Evolutionary conservation across 345 rosid species (phyloP).

Genomic region (Cochlearia excelsa): DNA sequence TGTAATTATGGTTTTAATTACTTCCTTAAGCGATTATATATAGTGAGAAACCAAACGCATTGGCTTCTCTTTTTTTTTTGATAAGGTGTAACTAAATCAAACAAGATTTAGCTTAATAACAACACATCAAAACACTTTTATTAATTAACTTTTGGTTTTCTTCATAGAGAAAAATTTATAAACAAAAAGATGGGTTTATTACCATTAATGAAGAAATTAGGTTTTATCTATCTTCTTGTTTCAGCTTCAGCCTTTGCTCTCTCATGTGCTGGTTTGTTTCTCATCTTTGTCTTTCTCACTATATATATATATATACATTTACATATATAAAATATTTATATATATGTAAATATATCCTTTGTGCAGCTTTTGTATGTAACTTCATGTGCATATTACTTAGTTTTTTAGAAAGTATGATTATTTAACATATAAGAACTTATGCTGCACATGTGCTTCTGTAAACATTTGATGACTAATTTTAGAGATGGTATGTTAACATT

Average conservation of each 20-base stretch:
- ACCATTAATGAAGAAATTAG: slow-evolving; percentile 38
- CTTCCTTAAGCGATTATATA: slow-evolving; percentile 25
- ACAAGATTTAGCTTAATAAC: slow-evolving; percentile 15
- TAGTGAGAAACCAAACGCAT: slow-evolving; percentile 33
- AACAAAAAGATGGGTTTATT: slow-evolving; percentile 36
- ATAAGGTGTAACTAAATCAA: slow-evolving; percentile 17
- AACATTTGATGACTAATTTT: not conserved
- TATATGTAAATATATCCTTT: not conserved
- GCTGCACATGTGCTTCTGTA: slow-evolving; percentile 21
- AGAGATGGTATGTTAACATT: slow-evolving; percentile 1
- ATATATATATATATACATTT: not conserved
- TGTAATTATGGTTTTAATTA: not conserved
- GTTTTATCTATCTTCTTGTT: slow-evolving; percentile 51
- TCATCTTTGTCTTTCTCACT: not conserved
- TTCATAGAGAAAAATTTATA: not conserved
- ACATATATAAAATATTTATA: too few relatives aligned
- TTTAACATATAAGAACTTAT: slow-evolving; percentile 3
- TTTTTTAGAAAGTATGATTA: slow-evolving; percentile 26
- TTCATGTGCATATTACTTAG: slow-evolving; percentile 29
- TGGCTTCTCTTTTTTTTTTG: slow-evolving; percentile 16
- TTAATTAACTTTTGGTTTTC: not conserved
- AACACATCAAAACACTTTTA: slow-evolving; percentile 23
- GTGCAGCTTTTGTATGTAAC: slow-evolving; percentile 29
- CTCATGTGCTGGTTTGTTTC: slow-evolving; percentile 48
- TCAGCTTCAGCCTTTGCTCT: slow-evolving; percentile 44